Percentiles rank a stretch among this genome's conserved stretches.
These are phyloP conservation scores for Rhodosporidiobolus sp. DNA, from an alignment of 768 basidiomycete genomes.

Conservation along the genomic window DNA sequence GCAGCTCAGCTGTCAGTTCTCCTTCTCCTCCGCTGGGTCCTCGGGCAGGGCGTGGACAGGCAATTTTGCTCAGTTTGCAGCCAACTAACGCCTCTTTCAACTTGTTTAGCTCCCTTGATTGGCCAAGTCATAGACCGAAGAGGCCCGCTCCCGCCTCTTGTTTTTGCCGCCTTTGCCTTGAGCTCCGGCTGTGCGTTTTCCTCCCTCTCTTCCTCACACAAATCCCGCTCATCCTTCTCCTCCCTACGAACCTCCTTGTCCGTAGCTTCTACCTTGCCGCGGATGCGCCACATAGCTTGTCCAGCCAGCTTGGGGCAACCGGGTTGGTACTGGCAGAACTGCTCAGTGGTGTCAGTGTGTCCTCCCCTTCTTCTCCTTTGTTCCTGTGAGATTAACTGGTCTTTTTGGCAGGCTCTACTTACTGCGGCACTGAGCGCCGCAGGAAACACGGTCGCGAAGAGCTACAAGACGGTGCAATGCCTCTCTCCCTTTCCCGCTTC, in stretches of 20 bases:
- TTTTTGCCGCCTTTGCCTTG: constrained; percentile 21
- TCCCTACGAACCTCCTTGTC: constrained; percentile 12
- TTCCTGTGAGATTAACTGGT: not conserved
- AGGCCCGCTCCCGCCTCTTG: constrained; percentile 15
- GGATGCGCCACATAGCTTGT: not conserved
- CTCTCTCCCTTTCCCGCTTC: no score
- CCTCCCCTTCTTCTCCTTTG: no score
- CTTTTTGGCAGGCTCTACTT: no score
- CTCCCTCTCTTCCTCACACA: rapidly evolving
- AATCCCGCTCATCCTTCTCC: no score
- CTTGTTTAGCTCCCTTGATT: constrained; percentile 14
- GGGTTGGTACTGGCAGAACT: constrained; percentile 15
- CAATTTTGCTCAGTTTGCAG: not conserved
- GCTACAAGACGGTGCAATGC: constrained; percentile 29
- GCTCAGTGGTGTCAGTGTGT: constrained; percentile 19
- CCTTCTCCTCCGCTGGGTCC: not conserved
- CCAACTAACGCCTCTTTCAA: not conserved
- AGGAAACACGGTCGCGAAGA: constrained; percentile 29
- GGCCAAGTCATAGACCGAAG: constrained; percentile 27
- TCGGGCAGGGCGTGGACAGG: not conserved
- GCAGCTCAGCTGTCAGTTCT: constrained; percentile 27
- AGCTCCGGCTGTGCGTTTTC: constrained; percentile 12
- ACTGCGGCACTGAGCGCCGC: constrained; percentile 23
- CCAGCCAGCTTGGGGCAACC: not conserved
- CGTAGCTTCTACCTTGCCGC: constrained; percentile 18